Conservation (phyloP, 179 eudicot genomes). For the Drosera spatulata region DNA sequence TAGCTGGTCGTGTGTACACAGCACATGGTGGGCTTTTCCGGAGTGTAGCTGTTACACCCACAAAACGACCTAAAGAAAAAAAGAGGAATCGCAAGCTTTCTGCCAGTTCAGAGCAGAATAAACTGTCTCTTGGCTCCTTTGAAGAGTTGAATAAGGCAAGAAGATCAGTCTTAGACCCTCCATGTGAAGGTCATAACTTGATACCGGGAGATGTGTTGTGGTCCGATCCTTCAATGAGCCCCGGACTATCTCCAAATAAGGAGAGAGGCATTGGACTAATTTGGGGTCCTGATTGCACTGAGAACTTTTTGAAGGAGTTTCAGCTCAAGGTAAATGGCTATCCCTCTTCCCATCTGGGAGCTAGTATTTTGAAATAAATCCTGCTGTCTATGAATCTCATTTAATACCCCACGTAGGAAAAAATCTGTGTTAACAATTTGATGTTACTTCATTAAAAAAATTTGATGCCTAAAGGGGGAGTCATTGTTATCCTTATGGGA, state of each 20-base stretch:
- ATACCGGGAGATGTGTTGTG: slow-evolving; percentile 97
- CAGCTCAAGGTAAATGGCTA: slow-evolving; percentile 48
- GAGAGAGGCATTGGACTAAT: slow-evolving; percentile 94
- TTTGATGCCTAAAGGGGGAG: too few relatives aligned
- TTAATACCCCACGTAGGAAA: too few relatives aligned
- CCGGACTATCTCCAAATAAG: slow-evolving; percentile 87
- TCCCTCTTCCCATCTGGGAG: not conserved
- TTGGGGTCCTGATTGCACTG: slow-evolving; percentile 99
- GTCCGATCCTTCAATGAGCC: slow-evolving; percentile 87
- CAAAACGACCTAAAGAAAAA: slow-evolving; percentile 61
- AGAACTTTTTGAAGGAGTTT: slow-evolving; percentile 62
- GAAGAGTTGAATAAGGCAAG: slow-evolving; percentile 89
- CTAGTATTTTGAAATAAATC: too few relatives aligned
- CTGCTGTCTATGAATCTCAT: too few relatives aligned
- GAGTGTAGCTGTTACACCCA: slow-evolving; percentile 27
- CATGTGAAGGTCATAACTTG: slow-evolving; percentile 87
- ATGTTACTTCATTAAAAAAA: too few relatives aligned
- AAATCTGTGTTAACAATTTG: too few relatives aligned
- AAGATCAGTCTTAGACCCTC: slow-evolving; percentile 91
- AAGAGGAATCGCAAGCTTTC: slow-evolving; percentile 54
- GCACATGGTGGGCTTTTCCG: slow-evolving; percentile 98
- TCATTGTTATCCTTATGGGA: too few relatives aligned
- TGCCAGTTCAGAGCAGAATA: slow-evolving; percentile 30
- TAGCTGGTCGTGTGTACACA: slow-evolving; percentile 81
- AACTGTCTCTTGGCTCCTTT: slow-evolving; percentile 65